Conservation (phyloP, 306 rosid species). For the Quercus robur region DNA sequence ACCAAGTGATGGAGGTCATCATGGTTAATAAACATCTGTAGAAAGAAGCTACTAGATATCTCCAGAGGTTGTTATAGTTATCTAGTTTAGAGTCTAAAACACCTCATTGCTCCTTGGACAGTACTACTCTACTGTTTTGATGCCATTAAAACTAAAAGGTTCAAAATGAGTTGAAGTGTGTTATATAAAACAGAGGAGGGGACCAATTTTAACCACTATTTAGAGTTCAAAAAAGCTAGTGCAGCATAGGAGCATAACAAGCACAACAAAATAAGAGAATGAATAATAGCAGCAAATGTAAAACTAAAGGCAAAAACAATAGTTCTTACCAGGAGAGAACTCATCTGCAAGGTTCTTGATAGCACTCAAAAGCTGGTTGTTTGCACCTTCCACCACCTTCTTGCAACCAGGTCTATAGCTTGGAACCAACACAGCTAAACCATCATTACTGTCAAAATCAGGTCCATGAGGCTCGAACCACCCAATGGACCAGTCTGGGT, state of each 20-base stretch:
- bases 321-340: slow-evolving; percentile 66
- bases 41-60: neutral
- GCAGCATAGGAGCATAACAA: neutral
- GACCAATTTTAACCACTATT: neutral
- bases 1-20: neutral
- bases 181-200: neutral
- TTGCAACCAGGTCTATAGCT: slow-evolving; percentile 78
- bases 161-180: neutral
- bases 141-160: neutral
- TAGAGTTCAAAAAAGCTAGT: neutral
- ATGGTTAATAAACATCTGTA: neutral
- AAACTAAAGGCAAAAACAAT: neutral
- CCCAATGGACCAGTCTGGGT: slow-evolving; percentile 83
- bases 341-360: slow-evolving; percentile 66
- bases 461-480: slow-evolving; percentile 93
- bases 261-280: neutral
- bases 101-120: neutral
- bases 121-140: neutral
- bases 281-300: neutral
- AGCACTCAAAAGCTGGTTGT: slow-evolving; percentile 61
- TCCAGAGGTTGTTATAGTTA: neutral
- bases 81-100: neutral
- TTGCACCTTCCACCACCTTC: slow-evolving; percentile 53
- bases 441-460: slow-evolving; percentile 64
- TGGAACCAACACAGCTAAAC: slow-evolving; percentile 82